Evolutionary conservation across 2,329 filamentous ascomycete species (phyloP).

Genomic region (Seiridium cupressi): DNA sequence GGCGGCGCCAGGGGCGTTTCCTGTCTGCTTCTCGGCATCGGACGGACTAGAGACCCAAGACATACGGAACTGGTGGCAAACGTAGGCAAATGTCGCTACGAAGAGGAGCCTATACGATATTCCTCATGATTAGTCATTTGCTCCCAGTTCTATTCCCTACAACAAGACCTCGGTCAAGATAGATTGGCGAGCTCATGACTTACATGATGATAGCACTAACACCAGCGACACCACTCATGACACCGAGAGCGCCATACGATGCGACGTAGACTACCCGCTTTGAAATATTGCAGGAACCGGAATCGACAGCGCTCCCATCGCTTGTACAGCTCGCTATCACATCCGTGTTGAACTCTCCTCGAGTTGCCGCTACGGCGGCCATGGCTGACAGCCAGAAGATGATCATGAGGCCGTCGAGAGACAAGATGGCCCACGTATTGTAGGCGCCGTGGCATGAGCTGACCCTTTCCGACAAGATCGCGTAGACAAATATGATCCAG

Average conservation of each 20-base stretch:
- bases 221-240: conserved; percentile 39
- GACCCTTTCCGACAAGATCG: conserved; percentile 39
- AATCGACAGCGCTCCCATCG: conserved; percentile 38
- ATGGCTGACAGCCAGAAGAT: conserved; percentile 47
- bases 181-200: not conserved
- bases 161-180: not conserved
- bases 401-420: conserved; percentile 40
- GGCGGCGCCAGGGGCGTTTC: not conserved
- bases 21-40: conserved; percentile 22
- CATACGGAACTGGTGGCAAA: conserved; percentile 29
- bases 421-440: conserved; percentile 42
- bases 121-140: not conserved
- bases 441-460: conserved; percentile 32
- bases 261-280: conserved; percentile 30
- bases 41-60: conserved; percentile 14
- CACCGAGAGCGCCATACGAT: conserved; percentile 29
- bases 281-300: conserved; percentile 30
- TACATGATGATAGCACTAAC: conserved; percentile 37
- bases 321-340: conserved; percentile 29
- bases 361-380: conserved; percentile 36
- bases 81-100: conserved; percentile 27
- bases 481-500: conserved; percentile 42
- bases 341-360: conserved; percentile 31
- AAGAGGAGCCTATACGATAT: conserved; percentile 20
- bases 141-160: too few relatives aligned